Evolutionary conservation across 192 early-diverging fungal genomes (phyloP).

Genomic region (Podila horticola): DNA sequence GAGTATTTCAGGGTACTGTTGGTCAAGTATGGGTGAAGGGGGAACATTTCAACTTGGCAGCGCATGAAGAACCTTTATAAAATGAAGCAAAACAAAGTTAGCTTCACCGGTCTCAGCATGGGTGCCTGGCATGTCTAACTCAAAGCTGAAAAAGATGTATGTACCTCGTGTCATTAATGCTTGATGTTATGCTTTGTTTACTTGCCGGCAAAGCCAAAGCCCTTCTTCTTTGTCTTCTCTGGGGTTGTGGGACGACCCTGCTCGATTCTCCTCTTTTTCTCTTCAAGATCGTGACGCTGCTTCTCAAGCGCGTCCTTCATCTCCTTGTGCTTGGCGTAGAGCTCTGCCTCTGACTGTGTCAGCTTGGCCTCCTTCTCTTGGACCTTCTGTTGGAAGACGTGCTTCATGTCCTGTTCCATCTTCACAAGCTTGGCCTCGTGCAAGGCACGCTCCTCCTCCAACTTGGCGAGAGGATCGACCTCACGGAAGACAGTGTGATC

Average conservation of each 20-base stretch:
- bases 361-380: slow-evolving; percentile 98
- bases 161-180: too few relatives aligned
- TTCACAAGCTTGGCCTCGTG: slow-evolving; percentile 97
- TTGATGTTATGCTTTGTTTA: neutral
- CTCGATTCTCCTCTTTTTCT: slow-evolving; percentile 92
- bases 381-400: slow-evolving; percentile 99
- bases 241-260: slow-evolving; percentile 75
- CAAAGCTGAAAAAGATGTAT: too few relatives aligned
- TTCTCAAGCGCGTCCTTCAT: slow-evolving; percentile 98
- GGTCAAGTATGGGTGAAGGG: too few relatives aligned
- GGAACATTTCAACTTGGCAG: too few relatives aligned
- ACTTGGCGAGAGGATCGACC: slow-evolving; percentile 79
- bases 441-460: slow-evolving; percentile 91
- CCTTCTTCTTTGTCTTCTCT: slow-evolving; percentile 79
- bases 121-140: too few relatives aligned
- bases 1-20: too few relatives aligned
- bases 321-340: slow-evolving; percentile 97
- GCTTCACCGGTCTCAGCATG: too few relatives aligned
- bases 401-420: slow-evolving; percentile 99
- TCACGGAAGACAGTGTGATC: slow-evolving; percentile 84
- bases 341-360: slow-evolving; percentile 97
- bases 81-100: too few relatives aligned
- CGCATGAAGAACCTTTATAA: too few relatives aligned
- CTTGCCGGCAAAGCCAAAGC: slow-evolving; percentile 72
- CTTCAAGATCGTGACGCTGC: slow-evolving; percentile 92